A percentile compares a stretch with the other conserved stretches of the same genome.
Conservation (phyloP, 164 flowering plant genomes). For the Aristolochia fimbriata region DNA sequence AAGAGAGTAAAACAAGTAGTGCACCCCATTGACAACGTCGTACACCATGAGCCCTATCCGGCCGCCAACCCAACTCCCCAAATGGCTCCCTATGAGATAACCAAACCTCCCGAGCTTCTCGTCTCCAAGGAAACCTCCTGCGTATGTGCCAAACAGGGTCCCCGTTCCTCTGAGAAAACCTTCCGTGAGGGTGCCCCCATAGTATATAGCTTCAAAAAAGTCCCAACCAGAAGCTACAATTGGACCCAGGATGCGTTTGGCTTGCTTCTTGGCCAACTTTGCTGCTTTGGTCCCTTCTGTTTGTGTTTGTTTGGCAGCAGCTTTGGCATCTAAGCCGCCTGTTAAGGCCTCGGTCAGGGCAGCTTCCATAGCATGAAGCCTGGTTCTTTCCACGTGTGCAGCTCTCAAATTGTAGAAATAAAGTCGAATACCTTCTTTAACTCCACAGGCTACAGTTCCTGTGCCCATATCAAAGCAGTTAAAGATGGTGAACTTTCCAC, state of each 20-base stretch:
- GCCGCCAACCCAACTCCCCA: constrained; percentile 94
- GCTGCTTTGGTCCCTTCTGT: constrained; percentile 87
- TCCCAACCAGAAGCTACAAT: constrained; percentile 90
- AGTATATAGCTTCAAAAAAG: constrained; percentile 86
- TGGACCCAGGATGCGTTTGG: constrained; percentile 84
- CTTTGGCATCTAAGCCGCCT: constrained; percentile 50
- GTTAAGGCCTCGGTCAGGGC: constrained; percentile 66
- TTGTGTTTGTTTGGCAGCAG: constrained; percentile 69
- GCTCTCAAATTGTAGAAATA: constrained; percentile 66
- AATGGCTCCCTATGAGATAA: constrained; percentile 75
- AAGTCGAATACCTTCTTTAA: constrained; percentile 32
- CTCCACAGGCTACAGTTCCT: constrained; percentile 27
- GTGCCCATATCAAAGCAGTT: constrained; percentile 39
- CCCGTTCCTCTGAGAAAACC: constrained; percentile 83
- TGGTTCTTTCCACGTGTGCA: constrained; percentile 56
- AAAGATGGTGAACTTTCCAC: constrained; percentile 75
- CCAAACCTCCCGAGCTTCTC: constrained; percentile 72
- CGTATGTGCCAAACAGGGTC: constrained; percentile 71
- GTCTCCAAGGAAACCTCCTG: constrained; percentile 69
- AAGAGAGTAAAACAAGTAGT: constrained; percentile 40
- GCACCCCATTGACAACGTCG: constrained; percentile 70
- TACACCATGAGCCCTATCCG: constrained; percentile 83
- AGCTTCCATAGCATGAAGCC: constrained; percentile 54
- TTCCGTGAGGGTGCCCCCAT: constrained; percentile 77
- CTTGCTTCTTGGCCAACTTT: constrained; percentile 55